Evolutionary conservation across 768 basidiomycete genomes (phyloP), one percentile per base, ranked within the genome.

Genomic region (Leucocoprinus birnbaumii): DNA sequence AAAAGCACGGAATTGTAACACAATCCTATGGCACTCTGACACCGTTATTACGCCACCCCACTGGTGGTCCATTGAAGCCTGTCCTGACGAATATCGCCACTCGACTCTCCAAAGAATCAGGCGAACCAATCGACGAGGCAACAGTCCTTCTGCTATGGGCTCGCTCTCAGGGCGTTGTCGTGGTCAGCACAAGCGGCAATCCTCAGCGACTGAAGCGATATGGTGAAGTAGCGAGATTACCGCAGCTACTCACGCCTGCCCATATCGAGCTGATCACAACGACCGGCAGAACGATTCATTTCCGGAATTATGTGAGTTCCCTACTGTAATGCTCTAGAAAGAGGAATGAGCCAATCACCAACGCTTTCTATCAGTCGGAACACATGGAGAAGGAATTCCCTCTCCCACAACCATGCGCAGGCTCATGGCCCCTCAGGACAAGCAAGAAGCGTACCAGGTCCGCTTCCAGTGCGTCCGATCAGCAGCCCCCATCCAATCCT

Each of bases 361-460:
- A n/a, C n/a, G n/a, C n/a, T n/a, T 56, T 13, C 41, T 48, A 25
- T 46, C 7, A 71, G 71, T 68, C 59, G 1, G 70, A 66, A 51
- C 70, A 75, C 53, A 72, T 71, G 70, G 66, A 71, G 56, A 59
- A 64, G 9, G 66, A 9, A 10, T 9, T 61, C 34, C 34, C 42
- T 42, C 57, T 10, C 34, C 27, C 31, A 25, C 40, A 24, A 26
- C 31, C 37, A 24, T 48, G 56, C 44, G 55, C 41, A 16, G 56
- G 31, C 58, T 43, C 61, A 85, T 82, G 54, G 66, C 62, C 38
- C 69, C 25, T 16, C 35, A 61, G 60, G 11, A n/a, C 58, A 24
- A 45, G 80, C 51, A 83, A 84, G 69, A 91, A 91, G 71, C 84
- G 88, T 41, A 87, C 86, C 26, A 78, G 89, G 71, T 92, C 90